phyloP scores from a whole-genome alignment of 352 stramenopile genomes.

The Achlya hypogyna region DNA sequence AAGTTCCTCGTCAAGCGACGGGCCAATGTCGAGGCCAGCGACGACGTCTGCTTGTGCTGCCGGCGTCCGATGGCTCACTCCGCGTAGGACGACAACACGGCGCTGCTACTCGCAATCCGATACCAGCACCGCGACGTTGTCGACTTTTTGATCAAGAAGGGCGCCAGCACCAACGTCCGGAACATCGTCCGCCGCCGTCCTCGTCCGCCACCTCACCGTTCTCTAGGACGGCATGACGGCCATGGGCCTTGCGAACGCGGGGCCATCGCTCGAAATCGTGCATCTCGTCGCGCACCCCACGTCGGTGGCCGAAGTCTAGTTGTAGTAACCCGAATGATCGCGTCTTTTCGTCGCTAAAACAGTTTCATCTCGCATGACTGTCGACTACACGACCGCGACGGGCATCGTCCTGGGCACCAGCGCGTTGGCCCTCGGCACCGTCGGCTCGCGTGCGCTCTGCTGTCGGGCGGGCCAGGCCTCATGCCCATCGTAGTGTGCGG shows the following conservation, averaged over 20 bases:
- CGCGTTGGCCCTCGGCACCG: background rate
- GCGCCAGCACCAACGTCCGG: slow-evolving; percentile 4
- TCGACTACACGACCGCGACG: background rate
- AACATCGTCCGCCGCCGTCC: background rate
- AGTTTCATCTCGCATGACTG: too few species aligned
- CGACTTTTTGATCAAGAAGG: slow-evolving; percentile 17
- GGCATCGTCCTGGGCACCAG: background rate
- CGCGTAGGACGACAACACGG: slow-evolving; percentile 16
- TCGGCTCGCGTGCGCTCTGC: background rate
- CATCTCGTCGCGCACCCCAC: background rate
- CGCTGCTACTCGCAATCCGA: slow-evolving; percentile 12
- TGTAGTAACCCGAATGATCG: background rate
- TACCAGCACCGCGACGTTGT: slow-evolving; percentile 6
- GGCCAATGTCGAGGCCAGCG: slow-evolving; percentile 1
- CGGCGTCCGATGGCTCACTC: background rate
- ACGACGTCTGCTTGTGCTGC: background rate
- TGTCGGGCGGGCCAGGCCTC: background rate
- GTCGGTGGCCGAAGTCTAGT: background rate
- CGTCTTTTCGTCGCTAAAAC: too few species aligned
- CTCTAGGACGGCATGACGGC: background rate
- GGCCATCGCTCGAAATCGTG: slow-evolving; percentile 1
- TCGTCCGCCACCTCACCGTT: background rate
- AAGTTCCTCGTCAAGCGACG: slow-evolving; percentile 13
- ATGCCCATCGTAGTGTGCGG: background rate
- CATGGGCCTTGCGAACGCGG: background rate